Evolutionary conservation across 2,329 filamentous ascomycete species (phyloP).

Genomic region (Diaporthe sp.): DNA sequence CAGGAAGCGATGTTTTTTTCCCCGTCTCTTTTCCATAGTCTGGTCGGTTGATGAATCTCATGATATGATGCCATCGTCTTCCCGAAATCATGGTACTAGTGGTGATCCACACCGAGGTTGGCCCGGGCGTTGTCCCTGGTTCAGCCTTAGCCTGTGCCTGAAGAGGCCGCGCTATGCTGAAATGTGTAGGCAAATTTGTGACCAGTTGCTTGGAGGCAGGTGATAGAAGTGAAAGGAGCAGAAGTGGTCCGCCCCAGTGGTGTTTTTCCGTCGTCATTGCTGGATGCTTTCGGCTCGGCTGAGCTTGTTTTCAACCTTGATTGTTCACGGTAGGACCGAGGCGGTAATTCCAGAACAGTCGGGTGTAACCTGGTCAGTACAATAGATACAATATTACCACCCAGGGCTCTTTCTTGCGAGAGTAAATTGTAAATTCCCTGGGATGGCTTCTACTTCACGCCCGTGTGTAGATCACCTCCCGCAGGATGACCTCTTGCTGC

Average conservation of each 20-base stretch:
- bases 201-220: background rate
- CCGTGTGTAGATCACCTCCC: background rate
- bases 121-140: constrained; percentile 12
- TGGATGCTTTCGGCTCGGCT: constrained; percentile 15
- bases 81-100: constrained; percentile 3
- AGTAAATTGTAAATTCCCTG: background rate
- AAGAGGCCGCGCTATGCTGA: background rate
- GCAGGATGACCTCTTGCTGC: background rate
- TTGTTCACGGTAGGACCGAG: background rate
- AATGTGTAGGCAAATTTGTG: background rate
- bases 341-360: background rate
- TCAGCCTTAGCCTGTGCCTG: background rate
- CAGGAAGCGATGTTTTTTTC: background rate
- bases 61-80: constrained; percentile 29
- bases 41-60: constrained; percentile 31
- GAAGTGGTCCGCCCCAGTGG: background rate
- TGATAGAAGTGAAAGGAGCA: background rate
- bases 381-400: background rate
- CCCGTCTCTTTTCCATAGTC: background rate
- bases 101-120: constrained; percentile 24
- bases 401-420: background rate
- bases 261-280: background rate
- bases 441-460: background rate
- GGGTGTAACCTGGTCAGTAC: background rate
- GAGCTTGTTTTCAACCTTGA: constrained; percentile 34